A percentile compares a stretch with the other conserved stretches of the same genome.
Evolutionary conservation across 192 early-diverging fungal species (phyloP).

Genomic region (Coemansia sp.): DNA sequence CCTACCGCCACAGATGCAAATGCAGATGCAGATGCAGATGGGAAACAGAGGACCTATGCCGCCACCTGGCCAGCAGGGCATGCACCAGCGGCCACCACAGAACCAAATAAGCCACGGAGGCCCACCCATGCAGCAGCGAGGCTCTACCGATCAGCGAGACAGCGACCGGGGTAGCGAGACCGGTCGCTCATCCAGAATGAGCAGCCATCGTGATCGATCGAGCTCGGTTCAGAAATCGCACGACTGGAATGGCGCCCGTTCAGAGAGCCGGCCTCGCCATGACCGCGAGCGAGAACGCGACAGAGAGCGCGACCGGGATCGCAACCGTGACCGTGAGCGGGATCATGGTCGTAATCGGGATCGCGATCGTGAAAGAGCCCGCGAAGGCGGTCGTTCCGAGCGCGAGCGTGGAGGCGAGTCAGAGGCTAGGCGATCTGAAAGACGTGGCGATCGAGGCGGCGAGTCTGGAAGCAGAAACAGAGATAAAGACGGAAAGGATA

Average conservation of each 20-base stretch:
- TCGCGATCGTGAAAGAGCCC: neutral
- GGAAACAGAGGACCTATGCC: slow-evolving; percentile 22
- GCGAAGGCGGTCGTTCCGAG: slow-evolving; percentile 7
- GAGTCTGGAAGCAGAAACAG: slow-evolving; percentile 15
- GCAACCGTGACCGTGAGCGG: slow-evolving; percentile 17
- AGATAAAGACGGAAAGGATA: slow-evolving; percentile 11
- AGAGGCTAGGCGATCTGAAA: slow-evolving; percentile 26
- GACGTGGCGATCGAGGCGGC: slow-evolving; percentile 36
- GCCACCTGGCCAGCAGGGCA: slow-evolving; percentile 28
- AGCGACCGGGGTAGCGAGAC: slow-evolving; percentile 39
- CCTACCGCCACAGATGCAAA: slow-evolving; percentile 34
- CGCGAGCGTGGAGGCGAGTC: slow-evolving; percentile 13
- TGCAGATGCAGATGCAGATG: slow-evolving; percentile 53
- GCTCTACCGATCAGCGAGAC: slow-evolving; percentile 26
- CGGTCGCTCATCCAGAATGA: slow-evolving; percentile 27
- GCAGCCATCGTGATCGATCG: slow-evolving; percentile 27
- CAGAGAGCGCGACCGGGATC: slow-evolving; percentile 10
- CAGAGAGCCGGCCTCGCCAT: slow-evolving; percentile 24
- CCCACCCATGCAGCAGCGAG: neutral
- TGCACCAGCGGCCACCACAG: slow-evolving; percentile 24
- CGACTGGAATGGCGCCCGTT: slow-evolving; percentile 22
- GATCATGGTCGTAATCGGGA: slow-evolving; percentile 13
- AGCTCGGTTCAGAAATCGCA: slow-evolving; percentile 27
- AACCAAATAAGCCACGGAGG: neutral
- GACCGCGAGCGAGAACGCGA: slow-evolving; percentile 28